Evolutionary conservation across 352 stramenopile species (phyloP).

Genomic region (Pythium chondricola): DNA sequence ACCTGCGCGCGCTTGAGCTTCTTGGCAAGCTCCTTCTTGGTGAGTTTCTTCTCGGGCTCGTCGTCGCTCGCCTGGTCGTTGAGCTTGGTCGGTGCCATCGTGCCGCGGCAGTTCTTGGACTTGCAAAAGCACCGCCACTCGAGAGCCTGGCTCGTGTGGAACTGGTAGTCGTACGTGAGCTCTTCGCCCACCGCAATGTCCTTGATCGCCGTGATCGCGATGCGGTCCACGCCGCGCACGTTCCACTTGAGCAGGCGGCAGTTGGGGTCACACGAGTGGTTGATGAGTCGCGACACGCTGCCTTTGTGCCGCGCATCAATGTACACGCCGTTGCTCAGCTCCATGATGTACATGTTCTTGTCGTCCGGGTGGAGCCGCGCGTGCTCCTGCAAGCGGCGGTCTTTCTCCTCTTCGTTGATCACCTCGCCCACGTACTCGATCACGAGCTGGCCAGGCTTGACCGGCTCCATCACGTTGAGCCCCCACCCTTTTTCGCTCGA

Average conservation of each 20-base stretch:
- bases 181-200: constrained; percentile 89
- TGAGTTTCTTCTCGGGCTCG: constrained; percentile 49
- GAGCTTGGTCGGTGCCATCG: constrained; percentile 81
- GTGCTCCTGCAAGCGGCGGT: constrained; percentile 80
- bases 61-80: constrained; percentile 28
- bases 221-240: constrained; percentile 88
- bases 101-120: constrained; percentile 72
- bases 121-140: constrained; percentile 87
- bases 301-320: constrained; percentile 94
- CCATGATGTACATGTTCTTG: constrained; percentile 97
- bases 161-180: constrained; percentile 94
- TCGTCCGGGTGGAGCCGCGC: constrained; percentile 86
- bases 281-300: constrained; percentile 95
- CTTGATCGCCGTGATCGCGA: constrained; percentile 88
- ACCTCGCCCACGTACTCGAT: constrained; percentile 95
- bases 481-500: constrained; percentile 89
- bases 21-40: constrained; percentile 74
- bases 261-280: constrained; percentile 96
- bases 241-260: constrained; percentile 94
- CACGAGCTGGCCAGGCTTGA: constrained; percentile 85
- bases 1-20: constrained; percentile 59
- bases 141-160: constrained; percentile 83
- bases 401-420: constrained; percentile 91
- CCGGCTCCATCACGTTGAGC: constrained; percentile 69
- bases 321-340: constrained; percentile 88